A percentile compares a stretch with the other conserved stretches of the same genome.
Evolutionary conservation across 176 grass and related monocot species (phyloP).

Genomic region (Rhynchospora breviuscula): DNA sequence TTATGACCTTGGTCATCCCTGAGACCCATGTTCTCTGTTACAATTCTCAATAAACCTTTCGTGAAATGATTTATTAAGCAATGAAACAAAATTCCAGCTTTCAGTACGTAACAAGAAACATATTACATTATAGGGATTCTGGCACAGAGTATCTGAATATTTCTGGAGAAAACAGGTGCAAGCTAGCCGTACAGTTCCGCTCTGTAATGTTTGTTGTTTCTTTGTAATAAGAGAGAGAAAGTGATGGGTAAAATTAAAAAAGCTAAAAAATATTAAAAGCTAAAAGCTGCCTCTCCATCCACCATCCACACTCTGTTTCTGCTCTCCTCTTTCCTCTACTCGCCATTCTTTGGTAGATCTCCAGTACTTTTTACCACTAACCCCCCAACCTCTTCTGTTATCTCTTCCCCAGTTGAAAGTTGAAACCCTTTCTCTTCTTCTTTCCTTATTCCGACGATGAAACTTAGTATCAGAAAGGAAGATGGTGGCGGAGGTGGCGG

Average conservation of each 20-base stretch:
- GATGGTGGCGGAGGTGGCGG: constrained; percentile 31
- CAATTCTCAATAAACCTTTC: neutral
- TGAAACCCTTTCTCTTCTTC: neutral
- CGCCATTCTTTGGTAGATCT: neutral
- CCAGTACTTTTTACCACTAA: neutral
- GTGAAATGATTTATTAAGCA: neutral
- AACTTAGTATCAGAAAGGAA: constrained; percentile 45
- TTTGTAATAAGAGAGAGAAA: neutral
- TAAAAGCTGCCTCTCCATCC: constrained; percentile 5
- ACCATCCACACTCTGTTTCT: neutral
- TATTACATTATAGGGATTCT: fast-evolving
- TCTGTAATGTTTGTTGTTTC: constrained; percentile 8
- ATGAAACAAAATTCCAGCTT: too few species aligned
- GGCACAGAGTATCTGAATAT: neutral
- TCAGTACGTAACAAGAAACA: neutral
- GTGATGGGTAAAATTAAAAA: constrained; percentile 4
- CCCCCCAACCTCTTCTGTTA: neutral
- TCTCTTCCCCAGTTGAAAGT: neutral
- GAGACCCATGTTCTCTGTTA: neutral
- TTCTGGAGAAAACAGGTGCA: neutral
- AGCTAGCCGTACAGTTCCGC: neutral
- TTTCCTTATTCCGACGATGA: constrained; percentile 31
- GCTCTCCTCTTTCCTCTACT: neutral
- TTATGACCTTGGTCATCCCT: neutral
- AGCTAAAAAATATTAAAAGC: neutral